These are phyloP conservation scores for Vitis rupestris DNA, from an alignment of 164 flowering plant genomes.

Conservation along the genomic window DNA sequence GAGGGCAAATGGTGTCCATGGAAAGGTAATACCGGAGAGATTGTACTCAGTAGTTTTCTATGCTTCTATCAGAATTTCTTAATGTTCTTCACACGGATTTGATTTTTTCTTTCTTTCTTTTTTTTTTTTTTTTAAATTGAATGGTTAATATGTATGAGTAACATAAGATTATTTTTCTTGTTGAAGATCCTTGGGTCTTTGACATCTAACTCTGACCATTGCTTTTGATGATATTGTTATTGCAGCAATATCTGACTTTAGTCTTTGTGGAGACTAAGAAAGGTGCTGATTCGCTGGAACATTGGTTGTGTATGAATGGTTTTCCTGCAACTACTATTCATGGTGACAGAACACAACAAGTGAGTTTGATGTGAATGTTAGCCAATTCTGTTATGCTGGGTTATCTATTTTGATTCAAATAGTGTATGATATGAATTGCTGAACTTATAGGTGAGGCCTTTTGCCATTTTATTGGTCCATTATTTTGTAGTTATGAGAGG, in stretches of 20 bases:
- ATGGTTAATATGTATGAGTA: too few relatives aligned
- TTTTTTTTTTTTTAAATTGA: too few relatives aligned
- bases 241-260: constrained; percentile 57
- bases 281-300: constrained; percentile 62
- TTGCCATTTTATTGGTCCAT: too few relatives aligned
- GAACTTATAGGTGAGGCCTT: too few relatives aligned
- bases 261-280: constrained; percentile 72
- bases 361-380: constrained; percentile 6
- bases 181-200: background rate
- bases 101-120: background rate
- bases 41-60: background rate
- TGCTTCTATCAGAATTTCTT: too few relatives aligned
- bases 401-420: too few relatives aligned
- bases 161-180: background rate
- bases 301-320: constrained; percentile 51
- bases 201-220: background rate
- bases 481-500: too few relatives aligned
- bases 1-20: constrained; percentile 45
- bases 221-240: constrained; percentile 7
- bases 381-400: too few relatives aligned
- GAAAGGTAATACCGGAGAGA: constrained; percentile 34
- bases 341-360: constrained; percentile 64
- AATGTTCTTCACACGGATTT: background rate
- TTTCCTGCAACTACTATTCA: constrained; percentile 65
- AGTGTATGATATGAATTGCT: too few relatives aligned